phyloP scores from a whole-genome alignment of 202 grass and related monocot species.

The Bolboschoenoplectus hybrid region DNA sequence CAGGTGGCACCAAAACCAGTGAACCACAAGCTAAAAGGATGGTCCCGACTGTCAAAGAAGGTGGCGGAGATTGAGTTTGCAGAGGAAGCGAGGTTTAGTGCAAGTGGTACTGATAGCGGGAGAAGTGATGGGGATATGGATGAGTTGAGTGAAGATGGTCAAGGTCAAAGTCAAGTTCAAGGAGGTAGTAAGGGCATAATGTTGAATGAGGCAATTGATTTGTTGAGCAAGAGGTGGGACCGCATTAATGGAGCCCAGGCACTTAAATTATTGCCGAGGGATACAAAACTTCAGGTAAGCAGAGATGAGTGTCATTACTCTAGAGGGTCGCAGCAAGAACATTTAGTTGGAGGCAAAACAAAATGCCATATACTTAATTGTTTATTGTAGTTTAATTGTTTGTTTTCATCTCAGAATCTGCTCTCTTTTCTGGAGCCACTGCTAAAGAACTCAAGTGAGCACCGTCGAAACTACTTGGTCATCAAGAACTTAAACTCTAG shows the following conservation, averaged over 20 bases:
- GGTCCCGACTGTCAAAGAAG: slow-evolving; percentile 68
- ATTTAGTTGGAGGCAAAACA: not conserved
- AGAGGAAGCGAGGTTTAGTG: slow-evolving; percentile 62
- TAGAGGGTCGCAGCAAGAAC: not conserved
- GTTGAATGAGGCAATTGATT: slow-evolving; percentile 91
- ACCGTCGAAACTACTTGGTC: slow-evolving; percentile 80
- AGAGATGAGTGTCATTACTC: not conserved
- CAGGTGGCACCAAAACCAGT: slow-evolving; percentile 61
- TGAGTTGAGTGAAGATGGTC: slow-evolving; percentile 72
- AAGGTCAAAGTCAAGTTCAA: slow-evolving; percentile 32
- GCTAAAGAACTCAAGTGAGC: slow-evolving; percentile 88
- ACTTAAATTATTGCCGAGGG: slow-evolving; percentile 89
- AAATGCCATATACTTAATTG: slow-evolving; percentile 2
- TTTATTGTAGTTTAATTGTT: slow-evolving; percentile 37
- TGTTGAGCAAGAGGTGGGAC: slow-evolving; percentile 95
- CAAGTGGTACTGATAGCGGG: slow-evolving; percentile 85
- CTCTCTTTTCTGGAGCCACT: slow-evolving; percentile 89
- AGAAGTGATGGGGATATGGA: slow-evolving; percentile 94
- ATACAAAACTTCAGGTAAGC: slow-evolving; percentile 92
- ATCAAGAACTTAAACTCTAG: slow-evolving; percentile 82
- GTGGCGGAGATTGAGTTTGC: slow-evolving; percentile 90
- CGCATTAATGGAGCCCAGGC: slow-evolving; percentile 98
- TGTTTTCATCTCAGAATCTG: slow-evolving; percentile 66
- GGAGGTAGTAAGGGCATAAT: slow-evolving; percentile 47
- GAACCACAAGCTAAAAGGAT: slow-evolving; percentile 58